These are phyloP conservation scores for Byssoonygena ceratinophila DNA, from an alignment of 2,329 filamentous ascomycete species.

Conservation along the genomic window DNA sequence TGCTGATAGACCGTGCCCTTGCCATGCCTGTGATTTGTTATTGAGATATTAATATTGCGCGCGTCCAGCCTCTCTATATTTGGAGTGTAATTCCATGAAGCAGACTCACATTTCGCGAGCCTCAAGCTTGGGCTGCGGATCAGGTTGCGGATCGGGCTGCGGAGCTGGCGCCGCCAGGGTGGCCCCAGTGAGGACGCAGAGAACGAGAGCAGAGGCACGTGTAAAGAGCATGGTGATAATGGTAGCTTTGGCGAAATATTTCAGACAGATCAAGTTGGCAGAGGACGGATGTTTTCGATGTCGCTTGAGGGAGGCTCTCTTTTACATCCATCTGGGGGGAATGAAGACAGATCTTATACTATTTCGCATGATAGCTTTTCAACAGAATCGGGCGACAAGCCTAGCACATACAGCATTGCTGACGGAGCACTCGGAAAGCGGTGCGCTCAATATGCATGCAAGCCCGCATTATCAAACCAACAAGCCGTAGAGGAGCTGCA, in stretches of 20 bases:
- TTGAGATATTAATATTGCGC: not conserved
- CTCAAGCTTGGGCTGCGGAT: not conserved
- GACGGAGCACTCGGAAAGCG: not conserved
- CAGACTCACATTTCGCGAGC: not conserved
- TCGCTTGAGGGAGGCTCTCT: too few relatives aligned
- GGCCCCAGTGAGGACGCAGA: not conserved
- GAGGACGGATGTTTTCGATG: too few relatives aligned
- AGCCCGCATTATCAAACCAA: not conserved
- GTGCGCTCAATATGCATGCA: not conserved
- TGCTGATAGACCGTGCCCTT: constrained; percentile 14
- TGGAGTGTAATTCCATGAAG: too few relatives aligned
- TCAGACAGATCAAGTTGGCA: too few relatives aligned
- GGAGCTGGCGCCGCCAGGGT: constrained; percentile 3
- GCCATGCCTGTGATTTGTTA: constrained; percentile 1
- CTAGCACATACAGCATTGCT: not conserved
- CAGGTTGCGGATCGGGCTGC: not conserved
- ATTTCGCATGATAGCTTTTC: too few relatives aligned
- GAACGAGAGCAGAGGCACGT: not conserved
- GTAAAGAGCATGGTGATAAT: constrained; percentile 4
- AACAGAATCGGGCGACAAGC: not conserved
- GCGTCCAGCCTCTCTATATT: too few relatives aligned
- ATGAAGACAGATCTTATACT: too few relatives aligned
- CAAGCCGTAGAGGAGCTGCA: not conserved
- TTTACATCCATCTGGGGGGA: too few relatives aligned
- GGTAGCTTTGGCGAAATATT: not conserved